phyloP scores from a whole-genome alignment of 1,139 yeast genomes.

The Blastobotrys apis region DNA sequence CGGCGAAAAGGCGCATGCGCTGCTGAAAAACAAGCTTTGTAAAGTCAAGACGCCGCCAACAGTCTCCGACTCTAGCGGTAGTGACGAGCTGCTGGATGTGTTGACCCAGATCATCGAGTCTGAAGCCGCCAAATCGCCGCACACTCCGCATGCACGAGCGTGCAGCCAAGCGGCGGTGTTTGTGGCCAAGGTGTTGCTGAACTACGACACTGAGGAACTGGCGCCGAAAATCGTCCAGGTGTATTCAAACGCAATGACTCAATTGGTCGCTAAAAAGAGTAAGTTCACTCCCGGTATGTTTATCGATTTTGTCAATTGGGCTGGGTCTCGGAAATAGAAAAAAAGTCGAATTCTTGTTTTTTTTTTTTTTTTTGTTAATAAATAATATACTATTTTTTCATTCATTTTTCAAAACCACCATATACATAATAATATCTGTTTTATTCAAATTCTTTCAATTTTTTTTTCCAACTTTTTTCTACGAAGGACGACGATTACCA shows the following conservation, averaged over 20 bases:
- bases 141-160: slow-evolving; percentile 50
- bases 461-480: too few species aligned
- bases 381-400: neutral
- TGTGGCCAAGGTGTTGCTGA: slow-evolving; percentile 43
- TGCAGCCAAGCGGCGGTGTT: slow-evolving; percentile 62
- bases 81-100: slow-evolving; percentile 17
- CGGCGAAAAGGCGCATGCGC: slow-evolving; percentile 70
- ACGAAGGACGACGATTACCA: too few species aligned
- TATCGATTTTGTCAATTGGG: slow-evolving; percentile 79
- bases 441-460: too few species aligned
- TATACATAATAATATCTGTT: too few species aligned
- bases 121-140: slow-evolving; percentile 43
- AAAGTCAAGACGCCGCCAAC: slow-evolving; percentile 41
- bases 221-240: slow-evolving; percentile 44
- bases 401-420: too few species aligned
- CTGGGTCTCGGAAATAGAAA: slow-evolving; percentile 38
- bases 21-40: slow-evolving; percentile 61
- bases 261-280: slow-evolving; percentile 54
- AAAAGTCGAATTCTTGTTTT: slow-evolving; percentile 3
- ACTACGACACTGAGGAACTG: slow-evolving; percentile 23
- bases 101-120: slow-evolving; percentile 36
- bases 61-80: slow-evolving; percentile 19
- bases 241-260: slow-evolving; percentile 53
- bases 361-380: neutral
- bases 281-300: slow-evolving; percentile 60